Conservation (phyloP, 2,329 filamentous ascomycete genomes). For the Didymella lethalis region DNA sequence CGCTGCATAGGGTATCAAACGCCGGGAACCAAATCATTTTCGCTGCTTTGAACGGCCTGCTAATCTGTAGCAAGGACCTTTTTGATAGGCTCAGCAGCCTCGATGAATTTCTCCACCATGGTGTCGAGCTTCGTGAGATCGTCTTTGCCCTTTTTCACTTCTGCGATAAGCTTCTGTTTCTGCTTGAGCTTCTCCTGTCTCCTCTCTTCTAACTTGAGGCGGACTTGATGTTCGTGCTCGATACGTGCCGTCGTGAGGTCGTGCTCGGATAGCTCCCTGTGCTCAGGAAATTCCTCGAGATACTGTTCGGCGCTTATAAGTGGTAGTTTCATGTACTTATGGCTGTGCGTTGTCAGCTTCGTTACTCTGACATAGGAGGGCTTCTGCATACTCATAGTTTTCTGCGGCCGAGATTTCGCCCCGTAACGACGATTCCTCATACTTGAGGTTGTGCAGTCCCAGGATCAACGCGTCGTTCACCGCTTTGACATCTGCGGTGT, state of each 20-base stretch:
- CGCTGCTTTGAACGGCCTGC: neutral
- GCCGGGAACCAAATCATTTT: slow-evolving; percentile 6
- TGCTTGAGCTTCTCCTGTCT: slow-evolving; percentile 69
- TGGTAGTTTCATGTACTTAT: slow-evolving; percentile 86
- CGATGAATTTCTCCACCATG: slow-evolving; percentile 92
- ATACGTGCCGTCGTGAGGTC: slow-evolving; percentile 89
- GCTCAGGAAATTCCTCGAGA: slow-evolving; percentile 76
- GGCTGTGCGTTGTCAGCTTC: slow-evolving; percentile 60
- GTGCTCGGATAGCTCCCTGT: slow-evolving; percentile 75
- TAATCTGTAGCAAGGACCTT: slow-evolving; percentile 81
- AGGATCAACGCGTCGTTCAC: slow-evolving; percentile 92
- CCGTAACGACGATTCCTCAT: slow-evolving; percentile 89
- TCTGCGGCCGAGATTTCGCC: slow-evolving; percentile 92
- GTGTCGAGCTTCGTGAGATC: slow-evolving; percentile 90
- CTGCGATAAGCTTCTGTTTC: slow-evolving; percentile 72
- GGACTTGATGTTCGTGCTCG: slow-evolving; percentile 85
- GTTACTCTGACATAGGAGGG: neutral
- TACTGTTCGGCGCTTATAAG: slow-evolving; percentile 87
- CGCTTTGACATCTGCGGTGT: slow-evolving; percentile 85
- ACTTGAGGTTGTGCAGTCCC: slow-evolving; percentile 93
- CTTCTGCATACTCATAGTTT: slow-evolving; percentile 78
- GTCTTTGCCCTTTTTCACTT: slow-evolving; percentile 93
- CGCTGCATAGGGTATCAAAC: slow-evolving; percentile 25
- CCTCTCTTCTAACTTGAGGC: slow-evolving; percentile 84
- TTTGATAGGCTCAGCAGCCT: slow-evolving; percentile 88